Conservation (phyloP, 495 filamentous ascomycete species). For the Niebla homalea region DNA sequence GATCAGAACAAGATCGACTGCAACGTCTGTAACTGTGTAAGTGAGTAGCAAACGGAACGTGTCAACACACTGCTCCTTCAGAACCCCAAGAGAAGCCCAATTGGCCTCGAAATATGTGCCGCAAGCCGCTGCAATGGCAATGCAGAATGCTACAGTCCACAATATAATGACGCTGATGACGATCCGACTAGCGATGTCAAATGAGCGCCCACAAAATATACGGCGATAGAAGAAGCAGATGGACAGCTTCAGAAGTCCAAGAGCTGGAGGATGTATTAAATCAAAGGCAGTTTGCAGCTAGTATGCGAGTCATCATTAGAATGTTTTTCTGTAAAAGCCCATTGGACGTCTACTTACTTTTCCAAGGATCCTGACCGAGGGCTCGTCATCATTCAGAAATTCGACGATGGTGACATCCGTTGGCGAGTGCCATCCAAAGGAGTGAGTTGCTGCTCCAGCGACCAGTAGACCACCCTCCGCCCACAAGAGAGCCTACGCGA, state of each 20-base stretch:
- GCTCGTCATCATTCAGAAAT: too few species aligned
- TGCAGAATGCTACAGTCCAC: slow-evolving; percentile 5
- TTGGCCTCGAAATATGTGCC: slow-evolving; percentile 4
- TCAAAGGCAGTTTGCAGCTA: neutral
- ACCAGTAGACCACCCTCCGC: too few species aligned
- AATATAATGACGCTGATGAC: neutral
- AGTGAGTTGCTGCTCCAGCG: too few species aligned
- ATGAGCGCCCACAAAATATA: neutral
- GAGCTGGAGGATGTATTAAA: neutral
- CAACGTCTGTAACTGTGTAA: slow-evolving; percentile 5
- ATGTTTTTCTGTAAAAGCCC: too few species aligned
- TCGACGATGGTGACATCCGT: too few species aligned
- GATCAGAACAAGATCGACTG: slow-evolving; percentile 8
- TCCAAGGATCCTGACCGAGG: too few species aligned
- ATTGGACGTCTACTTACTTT: too few species aligned
- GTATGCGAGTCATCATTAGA: neutral
- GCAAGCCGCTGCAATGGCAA: slow-evolving; percentile 4
- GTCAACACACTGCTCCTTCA: slow-evolving; percentile 7
- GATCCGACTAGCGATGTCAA: slow-evolving; percentile 1
- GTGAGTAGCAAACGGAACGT: slow-evolving; percentile 9
- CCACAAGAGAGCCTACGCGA: too few species aligned
- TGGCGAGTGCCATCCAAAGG: too few species aligned
- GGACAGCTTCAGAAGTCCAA: neutral
- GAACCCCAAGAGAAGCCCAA: slow-evolving; percentile 5
- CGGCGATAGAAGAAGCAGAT: slow-evolving; percentile 3